Conservation (phyloP, 352 stramenopile genomes). For the Phytophthora idaei region DNA sequence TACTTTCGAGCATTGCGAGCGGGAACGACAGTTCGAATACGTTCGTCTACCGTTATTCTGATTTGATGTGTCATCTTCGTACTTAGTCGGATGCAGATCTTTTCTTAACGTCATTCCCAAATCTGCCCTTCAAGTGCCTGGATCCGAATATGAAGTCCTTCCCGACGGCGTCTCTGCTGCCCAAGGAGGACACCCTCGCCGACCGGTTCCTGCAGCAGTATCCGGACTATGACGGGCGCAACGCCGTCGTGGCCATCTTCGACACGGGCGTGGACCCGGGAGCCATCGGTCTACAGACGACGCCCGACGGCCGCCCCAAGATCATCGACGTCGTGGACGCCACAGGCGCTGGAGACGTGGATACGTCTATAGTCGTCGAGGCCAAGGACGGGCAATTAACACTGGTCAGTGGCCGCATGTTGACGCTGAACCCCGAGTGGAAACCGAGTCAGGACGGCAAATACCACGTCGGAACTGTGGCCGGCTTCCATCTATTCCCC, state of each 20-base stretch:
- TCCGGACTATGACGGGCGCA: conserved; percentile 90
- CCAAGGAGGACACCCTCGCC: conserved; percentile 92
- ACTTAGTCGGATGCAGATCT: background rate
- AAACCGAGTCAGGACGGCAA: conserved; percentile 53
- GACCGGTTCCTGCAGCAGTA: conserved; percentile 78
- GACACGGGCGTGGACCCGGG: conserved; percentile 96
- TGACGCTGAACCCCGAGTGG: conserved; percentile 86
- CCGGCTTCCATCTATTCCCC: conserved; percentile 91
- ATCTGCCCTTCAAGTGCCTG: background rate
- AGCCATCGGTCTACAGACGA: conserved; percentile 86
- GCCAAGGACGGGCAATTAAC: conserved; percentile 57
- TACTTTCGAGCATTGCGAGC: too few relatives aligned
- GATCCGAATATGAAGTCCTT: conserved; percentile 52
- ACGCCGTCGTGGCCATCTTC: conserved; percentile 94
- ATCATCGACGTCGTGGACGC: conserved; percentile 96
- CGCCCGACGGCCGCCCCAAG: conserved; percentile 90
- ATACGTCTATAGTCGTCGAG: conserved; percentile 75
- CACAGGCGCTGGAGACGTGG: conserved; percentile 93
- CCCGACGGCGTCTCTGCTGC: conserved; percentile 74
- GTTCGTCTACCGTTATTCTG: background rate
- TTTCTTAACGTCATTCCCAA: background rate
- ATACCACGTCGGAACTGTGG: conserved; percentile 87
- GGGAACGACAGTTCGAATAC: too few relatives aligned
- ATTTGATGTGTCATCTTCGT: conserved; percentile 5
- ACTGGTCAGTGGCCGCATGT: conserved; percentile 44